phyloP scores from a whole-genome alignment of 129 eudicot genomes.

The Scalesia atractyloides region DNA sequence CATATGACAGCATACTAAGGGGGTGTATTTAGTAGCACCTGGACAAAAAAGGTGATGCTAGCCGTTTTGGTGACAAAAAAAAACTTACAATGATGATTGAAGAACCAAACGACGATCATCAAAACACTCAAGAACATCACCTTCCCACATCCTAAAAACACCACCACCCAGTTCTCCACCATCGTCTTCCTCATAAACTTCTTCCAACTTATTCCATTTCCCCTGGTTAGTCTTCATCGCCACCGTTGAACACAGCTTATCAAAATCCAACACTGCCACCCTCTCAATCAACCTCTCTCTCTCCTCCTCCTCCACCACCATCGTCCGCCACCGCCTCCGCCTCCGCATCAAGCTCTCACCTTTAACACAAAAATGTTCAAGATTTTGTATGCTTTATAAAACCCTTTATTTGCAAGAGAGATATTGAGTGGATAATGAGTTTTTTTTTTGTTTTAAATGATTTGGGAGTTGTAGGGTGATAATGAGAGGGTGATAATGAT shows the following conservation, averaged over 20 bases:
- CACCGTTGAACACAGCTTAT: slow-evolving; percentile 75
- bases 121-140: slow-evolving; percentile 76
- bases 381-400: slow-evolving; percentile 1
- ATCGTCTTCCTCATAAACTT: slow-evolving; percentile 31
- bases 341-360: slow-evolving; percentile 40
- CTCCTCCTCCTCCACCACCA: slow-evolving; percentile 50
- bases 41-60: too few species aligned
- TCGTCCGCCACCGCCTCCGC: slow-evolving; percentile 33
- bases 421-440: slow-evolving; percentile 35
- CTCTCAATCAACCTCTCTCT: slow-evolving; percentile 47
- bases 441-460: slow-evolving; percentile 12
- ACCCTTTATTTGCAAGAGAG: slow-evolving; percentile 17
- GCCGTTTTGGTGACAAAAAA: too few species aligned
- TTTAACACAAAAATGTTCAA: slow-evolving; percentile 15
- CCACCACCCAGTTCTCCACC: slow-evolving; percentile 46
- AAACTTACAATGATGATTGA: slow-evolving; percentile 67
- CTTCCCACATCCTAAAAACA: slow-evolving; percentile 98
- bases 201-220: slow-evolving; percentile 54
- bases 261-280: slow-evolving; percentile 66
- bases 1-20: too few species aligned
- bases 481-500: slow-evolving; percentile 21
- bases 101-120: slow-evolving; percentile 71
- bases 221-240: slow-evolving; percentile 77
- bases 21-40: too few species aligned
- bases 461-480: slow-evolving; percentile 7